phyloP scores from a whole-genome alignment of 768 basidiomycete species.

The Amylocystis lapponica region DNA sequence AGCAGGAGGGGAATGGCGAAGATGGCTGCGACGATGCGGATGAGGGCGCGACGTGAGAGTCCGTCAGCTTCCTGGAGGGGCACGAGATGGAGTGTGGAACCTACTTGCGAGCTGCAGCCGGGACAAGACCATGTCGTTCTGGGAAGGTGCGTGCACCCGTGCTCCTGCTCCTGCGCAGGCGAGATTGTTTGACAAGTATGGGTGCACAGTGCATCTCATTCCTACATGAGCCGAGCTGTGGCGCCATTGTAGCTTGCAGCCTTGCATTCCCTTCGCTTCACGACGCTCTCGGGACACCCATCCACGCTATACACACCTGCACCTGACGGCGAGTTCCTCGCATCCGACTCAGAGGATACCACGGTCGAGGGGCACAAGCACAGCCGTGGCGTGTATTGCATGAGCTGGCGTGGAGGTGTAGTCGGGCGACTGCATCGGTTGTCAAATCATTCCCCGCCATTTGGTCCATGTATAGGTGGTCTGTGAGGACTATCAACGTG shows the following conservation, averaged over 20 bases:
- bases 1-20: slow-evolving; percentile 48
- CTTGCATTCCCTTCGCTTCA: slow-evolving; percentile 60
- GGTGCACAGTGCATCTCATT: slow-evolving; percentile 65
- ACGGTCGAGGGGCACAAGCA: too few species aligned
- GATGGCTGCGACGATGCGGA: slow-evolving; percentile 22
- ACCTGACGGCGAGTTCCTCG: slow-evolving; percentile 74
- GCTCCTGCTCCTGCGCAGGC: not conserved
- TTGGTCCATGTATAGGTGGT: too few species aligned
- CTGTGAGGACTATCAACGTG: too few species aligned
- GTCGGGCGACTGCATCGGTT: too few species aligned
- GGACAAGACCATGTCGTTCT: slow-evolving; percentile 98
- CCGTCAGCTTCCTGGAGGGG: slow-evolving; percentile 80
- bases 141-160: slow-evolving; percentile 89
- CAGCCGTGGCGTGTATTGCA: too few species aligned
- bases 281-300: slow-evolving; percentile 72
- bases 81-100: slow-evolving; percentile 91
- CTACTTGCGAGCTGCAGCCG: slow-evolving; percentile 91
- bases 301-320: slow-evolving; percentile 92
- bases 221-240: too few species aligned
- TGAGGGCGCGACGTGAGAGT: slow-evolving; percentile 60
- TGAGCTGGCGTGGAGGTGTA: too few species aligned
- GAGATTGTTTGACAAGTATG: not conserved
- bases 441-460: too few species aligned
- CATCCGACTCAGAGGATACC: slow-evolving; percentile 80
- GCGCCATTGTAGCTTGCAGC: too few species aligned